These are phyloP conservation scores for Phytopythium litorale DNA, from an alignment of 352 stramenopile genomes.

Conservation along the genomic window DNA sequence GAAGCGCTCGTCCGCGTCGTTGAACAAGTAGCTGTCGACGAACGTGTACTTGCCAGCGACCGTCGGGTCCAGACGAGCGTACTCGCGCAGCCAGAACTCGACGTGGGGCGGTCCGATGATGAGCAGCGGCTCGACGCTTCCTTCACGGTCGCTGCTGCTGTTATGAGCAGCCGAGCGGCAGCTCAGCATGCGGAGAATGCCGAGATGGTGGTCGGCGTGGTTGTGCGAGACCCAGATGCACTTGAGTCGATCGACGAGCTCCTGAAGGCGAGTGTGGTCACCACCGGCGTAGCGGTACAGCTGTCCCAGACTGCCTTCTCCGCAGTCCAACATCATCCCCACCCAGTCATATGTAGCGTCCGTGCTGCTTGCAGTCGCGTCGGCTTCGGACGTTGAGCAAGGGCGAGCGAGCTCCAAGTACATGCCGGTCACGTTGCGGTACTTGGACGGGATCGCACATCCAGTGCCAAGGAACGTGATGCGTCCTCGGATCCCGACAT, in stretches of 20 bases:
- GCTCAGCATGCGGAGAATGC: constrained; percentile 89
- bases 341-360: constrained; percentile 10
- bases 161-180: constrained; percentile 31
- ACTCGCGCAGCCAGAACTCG: constrained; percentile 91
- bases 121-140: constrained; percentile 63
- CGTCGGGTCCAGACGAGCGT: constrained; percentile 70
- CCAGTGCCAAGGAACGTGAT: constrained; percentile 97
- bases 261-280: constrained; percentile 30
- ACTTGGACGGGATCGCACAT: constrained; percentile 97
- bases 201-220: constrained; percentile 97
- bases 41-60: constrained; percentile 87
- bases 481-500: constrained; percentile 22
- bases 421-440: constrained; percentile 97
- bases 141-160: neutral
- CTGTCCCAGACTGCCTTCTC: constrained; percentile 96
- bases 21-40: constrained; percentile 84
- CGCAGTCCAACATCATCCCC: constrained; percentile 93
- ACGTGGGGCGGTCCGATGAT: constrained; percentile 92
- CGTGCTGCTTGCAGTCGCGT: neutral
- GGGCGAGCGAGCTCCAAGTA: constrained; percentile 68
- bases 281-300: constrained; percentile 66
- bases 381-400: neutral
- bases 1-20: constrained; percentile 37
- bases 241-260: constrained; percentile 70
- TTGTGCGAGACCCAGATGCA: constrained; percentile 98